Base-by-base conservation (phyloP, 108 stramenopile species). In the Cyclotella baltica region DNA sequence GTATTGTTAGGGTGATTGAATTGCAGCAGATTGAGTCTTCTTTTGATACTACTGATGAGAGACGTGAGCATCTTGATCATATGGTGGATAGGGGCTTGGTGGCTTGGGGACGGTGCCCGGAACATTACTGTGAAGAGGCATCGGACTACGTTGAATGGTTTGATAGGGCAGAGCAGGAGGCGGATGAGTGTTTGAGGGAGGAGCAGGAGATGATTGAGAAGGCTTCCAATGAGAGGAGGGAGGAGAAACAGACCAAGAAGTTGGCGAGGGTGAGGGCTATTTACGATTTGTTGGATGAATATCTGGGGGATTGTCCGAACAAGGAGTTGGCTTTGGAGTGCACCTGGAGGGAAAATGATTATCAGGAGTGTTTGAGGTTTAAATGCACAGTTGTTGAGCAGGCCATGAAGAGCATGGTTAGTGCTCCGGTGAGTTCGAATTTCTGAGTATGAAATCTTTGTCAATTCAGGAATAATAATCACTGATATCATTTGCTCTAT, bases 21-120 rank as follows among this genome's bases (percentile, higher is more conserved):
- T 57, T 83, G 30, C 76, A 78, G 66, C 82, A 83, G 48, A 83
- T 83, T 37, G 77, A 78, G 59, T 72, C 64, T 4, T 62, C 77
- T 4, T 78, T 78, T 63, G n/a, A 48, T 22, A 63, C 29, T 3
- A 50, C 13, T 15, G 77, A 73, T 16, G 77, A 83, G 15, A 64
- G 77, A 33, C 73, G 59, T 29, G 16, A 33, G 34, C 70, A 72
- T 1, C 33, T 83, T 47, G 72, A 62, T 13, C 36, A 28, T 3
- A 43, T 78, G 35, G 65, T 78, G 4, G 46, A 61, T 1, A 35
- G 63, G 16, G 77, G 56, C 31, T 66, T 48, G 20, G 50, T 35
- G 13, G 36, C 35, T 27, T 62, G 67, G 52, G 61, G 43, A 10
- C 29, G 33, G 34, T 73, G 76, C 23, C 63, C 72, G 18, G 10